Percentiles rank a stretch among this genome's conserved stretches.
These are phyloP conservation scores for Vitis hybrid DNA, from an alignment of 177 flowering plant genomes.

Conservation along the genomic window DNA sequence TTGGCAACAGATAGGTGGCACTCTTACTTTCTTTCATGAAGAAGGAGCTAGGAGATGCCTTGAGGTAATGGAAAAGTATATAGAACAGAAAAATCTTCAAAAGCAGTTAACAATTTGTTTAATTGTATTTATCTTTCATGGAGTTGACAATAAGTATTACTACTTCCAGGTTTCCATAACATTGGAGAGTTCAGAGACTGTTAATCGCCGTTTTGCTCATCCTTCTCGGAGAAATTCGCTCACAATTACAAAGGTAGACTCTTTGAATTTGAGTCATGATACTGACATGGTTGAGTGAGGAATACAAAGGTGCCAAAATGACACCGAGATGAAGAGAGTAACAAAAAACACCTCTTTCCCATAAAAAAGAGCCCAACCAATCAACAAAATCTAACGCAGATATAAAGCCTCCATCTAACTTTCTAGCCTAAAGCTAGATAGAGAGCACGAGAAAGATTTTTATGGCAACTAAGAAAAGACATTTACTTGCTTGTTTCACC, in stretches of 20 bases:
- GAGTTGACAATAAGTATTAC: conserved; percentile 3
- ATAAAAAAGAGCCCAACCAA: too few relatives aligned
- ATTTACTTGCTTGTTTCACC: too few relatives aligned
- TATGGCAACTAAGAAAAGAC: too few relatives aligned
- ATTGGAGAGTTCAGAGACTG: conserved; percentile 82
- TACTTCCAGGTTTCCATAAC: conserved; percentile 75
- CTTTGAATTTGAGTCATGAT: not conserved
- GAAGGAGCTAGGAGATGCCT: conserved; percentile 91
- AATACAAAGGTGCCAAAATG: not conserved
- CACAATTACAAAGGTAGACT: conserved; percentile 78
- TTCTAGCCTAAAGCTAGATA: too few relatives aligned
- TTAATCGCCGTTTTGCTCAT: conserved; percentile 70
- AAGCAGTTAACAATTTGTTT: not conserved
- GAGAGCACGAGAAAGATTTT: too few relatives aligned
- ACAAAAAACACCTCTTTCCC: too few relatives aligned
- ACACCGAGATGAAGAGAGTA: too few relatives aligned
- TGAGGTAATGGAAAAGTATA: conserved; percentile 54
- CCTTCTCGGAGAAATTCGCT: conserved; percentile 88
- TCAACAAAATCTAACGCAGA: too few relatives aligned
- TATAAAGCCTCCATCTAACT: too few relatives aligned
- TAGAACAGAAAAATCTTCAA: not conserved
- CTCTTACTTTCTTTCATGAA: conserved; percentile 93
- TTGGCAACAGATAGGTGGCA: conserved; percentile 84
- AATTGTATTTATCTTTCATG: conserved; percentile 1
- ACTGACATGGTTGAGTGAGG: not conserved